Base-by-base conservation (phyloP, 2,329 filamentous ascomycete genomes). In the Alternaria alternata region DNA sequence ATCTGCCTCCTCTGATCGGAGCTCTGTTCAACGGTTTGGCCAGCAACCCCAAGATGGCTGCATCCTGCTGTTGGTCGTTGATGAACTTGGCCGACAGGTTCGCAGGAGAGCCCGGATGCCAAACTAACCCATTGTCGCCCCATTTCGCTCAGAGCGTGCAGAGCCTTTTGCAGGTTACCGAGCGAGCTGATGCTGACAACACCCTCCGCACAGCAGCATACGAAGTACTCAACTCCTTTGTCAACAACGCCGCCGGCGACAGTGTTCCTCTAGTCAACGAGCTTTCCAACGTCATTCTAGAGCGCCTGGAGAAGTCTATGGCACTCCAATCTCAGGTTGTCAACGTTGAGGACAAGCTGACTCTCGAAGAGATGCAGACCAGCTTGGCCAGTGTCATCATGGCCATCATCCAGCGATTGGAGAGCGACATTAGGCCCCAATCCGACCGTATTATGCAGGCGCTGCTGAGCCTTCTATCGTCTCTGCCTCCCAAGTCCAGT, bases 51-150 rank as follows among this genome's bases (percentile, higher is more conserved):
- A 97, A 96, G 87, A 99, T 99, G 89, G 95, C 94, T 32, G 89
- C 93, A 56, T 99, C 95, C 30, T 98, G 95, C 88, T 99, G 95
- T 83, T 97, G 96, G 95, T 94, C 95, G 32, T 83, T 99, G 68
- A 98, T 99, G 92, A 99, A 98, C 81, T 83, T 99, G 76, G 94
- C 95, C 11, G 95, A 99, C 77, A 91, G 94, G 63, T 99, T 98
- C 77, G 92, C 93, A 30, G 93, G 93, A 59, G 94, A 97, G 56
- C 86, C 89, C 57, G 92, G 92, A 51, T 90, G 89, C 62, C 84
- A 90, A 71, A 85, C 85, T 49, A 99, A 98, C 82, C 87, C 93
- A 43, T 85, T 99, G 51, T 96, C 94, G 2, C 88, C 90, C 64
- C 93, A 97, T 82, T 99, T 99, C 83, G 91, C 97, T 81, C 88